Conservation (phyloP, 768 basidiomycete genomes). For the Naganishia vaughanmartiniae region DNA sequence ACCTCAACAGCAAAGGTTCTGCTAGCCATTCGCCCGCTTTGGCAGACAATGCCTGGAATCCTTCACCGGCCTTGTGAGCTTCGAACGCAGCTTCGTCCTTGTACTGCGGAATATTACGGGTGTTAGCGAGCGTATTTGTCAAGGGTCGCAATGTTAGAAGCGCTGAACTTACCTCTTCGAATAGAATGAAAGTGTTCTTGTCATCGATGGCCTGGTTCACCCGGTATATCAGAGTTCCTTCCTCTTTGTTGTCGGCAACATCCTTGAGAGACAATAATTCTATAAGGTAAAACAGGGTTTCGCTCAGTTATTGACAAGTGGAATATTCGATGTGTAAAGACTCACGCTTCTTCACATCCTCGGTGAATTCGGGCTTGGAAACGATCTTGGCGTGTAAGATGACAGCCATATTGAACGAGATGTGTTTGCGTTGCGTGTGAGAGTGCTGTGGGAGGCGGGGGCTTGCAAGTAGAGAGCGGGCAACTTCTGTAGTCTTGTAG, state of each 20-base stretch:
- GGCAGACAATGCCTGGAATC: conserved; percentile 22
- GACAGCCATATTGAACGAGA: conserved; percentile 15
- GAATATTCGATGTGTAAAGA: neutral
- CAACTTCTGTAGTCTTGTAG: too few species aligned
- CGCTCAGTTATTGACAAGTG: neutral
- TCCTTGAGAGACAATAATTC: conserved; percentile 15
- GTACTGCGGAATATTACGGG: conserved; percentile 7
- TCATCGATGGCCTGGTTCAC: conserved; percentile 5
- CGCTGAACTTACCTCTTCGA: conserved; percentile 26
- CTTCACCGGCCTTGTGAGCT: conserved; percentile 16
- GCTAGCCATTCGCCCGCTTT: conserved; percentile 18
- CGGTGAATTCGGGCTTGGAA: conserved; percentile 22
- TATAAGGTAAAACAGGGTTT: neutral
- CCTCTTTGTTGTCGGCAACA: conserved; percentile 20
- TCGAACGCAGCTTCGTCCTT: conserved; percentile 18
- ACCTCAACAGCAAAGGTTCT: conserved; percentile 7
- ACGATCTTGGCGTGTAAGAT: conserved; percentile 23
- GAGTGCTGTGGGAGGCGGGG: neutral
- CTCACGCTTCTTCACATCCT: conserved; percentile 25
- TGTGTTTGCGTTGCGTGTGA: neutral
- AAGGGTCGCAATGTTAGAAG: neutral
- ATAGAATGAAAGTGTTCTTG: conserved; percentile 22
- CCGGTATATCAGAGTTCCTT: conserved; percentile 26
- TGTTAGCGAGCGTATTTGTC: neutral
- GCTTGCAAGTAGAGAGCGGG: too few species aligned